Percentiles rank a stretch among this genome's conserved stretches.
Evolutionary conservation across 2,329 filamentous ascomycete species (phyloP).

Genomic region (Trichophyton benhamiae): DNA sequence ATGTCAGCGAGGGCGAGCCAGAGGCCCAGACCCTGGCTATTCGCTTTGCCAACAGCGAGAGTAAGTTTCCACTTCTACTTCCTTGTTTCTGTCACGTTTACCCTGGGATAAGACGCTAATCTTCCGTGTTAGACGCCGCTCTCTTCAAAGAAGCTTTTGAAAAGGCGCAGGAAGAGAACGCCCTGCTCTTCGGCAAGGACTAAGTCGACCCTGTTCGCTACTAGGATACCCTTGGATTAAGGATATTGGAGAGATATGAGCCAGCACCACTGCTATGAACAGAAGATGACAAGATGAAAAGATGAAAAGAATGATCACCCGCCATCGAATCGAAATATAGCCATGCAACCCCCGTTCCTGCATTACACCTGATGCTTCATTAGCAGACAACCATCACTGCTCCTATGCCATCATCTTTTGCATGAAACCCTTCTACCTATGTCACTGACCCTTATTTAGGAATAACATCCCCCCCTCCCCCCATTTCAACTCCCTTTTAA

Average conservation of each 20-base stretch:
- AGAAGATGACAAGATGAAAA: too few relatives aligned
- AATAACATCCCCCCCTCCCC: not conserved
- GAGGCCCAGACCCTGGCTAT: conserved; percentile 94
- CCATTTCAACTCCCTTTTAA: too few relatives aligned
- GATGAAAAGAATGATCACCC: not conserved
- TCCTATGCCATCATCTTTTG: not conserved
- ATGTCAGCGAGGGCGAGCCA: conserved; percentile 95
- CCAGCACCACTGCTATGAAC: not conserved
- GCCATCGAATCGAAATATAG: not conserved
- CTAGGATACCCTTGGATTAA: not conserved
- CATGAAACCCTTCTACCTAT: not conserved
- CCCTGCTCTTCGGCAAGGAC: conserved; percentile 60
- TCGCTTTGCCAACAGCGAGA: conserved; percentile 94
- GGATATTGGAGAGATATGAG: not conserved
- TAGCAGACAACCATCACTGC: not conserved
- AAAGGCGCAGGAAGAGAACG: conserved; percentile 94
- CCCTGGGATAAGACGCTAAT: not conserved
- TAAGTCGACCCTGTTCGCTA: conserved; percentile 13
- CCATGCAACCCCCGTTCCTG: not conserved
- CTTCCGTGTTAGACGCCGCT: conserved; percentile 60
- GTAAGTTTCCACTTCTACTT: conserved; percentile 44
- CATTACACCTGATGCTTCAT: not conserved
- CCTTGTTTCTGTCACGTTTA: not conserved
- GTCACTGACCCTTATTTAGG: not conserved
- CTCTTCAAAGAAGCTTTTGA: conserved; percentile 95